Evolutionary conservation across 495 filamentous ascomycete species (phyloP), one percentile per base, ranked within the genome.

Genomic region (Friedmanniomyces simplex): DNA sequence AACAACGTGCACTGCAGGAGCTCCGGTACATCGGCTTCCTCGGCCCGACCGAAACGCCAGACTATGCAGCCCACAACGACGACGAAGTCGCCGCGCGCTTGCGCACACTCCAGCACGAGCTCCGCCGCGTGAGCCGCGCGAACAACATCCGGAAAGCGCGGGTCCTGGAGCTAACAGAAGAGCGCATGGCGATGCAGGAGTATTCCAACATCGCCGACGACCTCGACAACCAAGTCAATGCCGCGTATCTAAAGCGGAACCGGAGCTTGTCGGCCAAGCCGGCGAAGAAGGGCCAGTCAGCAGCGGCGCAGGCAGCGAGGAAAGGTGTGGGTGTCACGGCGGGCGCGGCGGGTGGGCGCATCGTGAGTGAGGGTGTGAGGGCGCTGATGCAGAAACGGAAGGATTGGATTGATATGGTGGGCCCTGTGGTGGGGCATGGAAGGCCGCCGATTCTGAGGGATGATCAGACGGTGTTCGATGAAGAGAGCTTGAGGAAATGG

Each of bases 131-230:
- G 64, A 83, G 82, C 58, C 81, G 95, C 45, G 70, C 85, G 63
- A 97, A 97, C 71, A 91, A 90, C 47, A 88, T 93, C 0, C 82
- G 88, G 60, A 97, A 96, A 68, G 79, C 86, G 6, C 77, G 91
- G 16, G 78, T 99, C 11, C 79, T 86, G 1, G 88, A 95, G 18
- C 77, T 95, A 20, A 85, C 91, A 1, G 85, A 88, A 62, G 91
- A 94, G 68, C 81, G 87, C 60, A 88, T 97, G 82, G 94, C 93
- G 1, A 80, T 88, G 68, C 93, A 97, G 62, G 93, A 99, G 68
- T 99, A 94, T 72, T 83, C 82, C 63, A 96, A 90, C 61, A 99
- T 99, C 66, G 83, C 91, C 57, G 93, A 99, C 65, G 93, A 97
- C 68, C 83, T 99, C 24, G 93, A 99, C 72, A 81, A 82, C 52